A percentile compares a stretch with the other conserved stretches of the same genome.
These are phyloP conservation scores for Metschnikowia santaceciliae DNA, from an alignment of 805 yeast genomes.

Conservation along the genomic window DNA sequence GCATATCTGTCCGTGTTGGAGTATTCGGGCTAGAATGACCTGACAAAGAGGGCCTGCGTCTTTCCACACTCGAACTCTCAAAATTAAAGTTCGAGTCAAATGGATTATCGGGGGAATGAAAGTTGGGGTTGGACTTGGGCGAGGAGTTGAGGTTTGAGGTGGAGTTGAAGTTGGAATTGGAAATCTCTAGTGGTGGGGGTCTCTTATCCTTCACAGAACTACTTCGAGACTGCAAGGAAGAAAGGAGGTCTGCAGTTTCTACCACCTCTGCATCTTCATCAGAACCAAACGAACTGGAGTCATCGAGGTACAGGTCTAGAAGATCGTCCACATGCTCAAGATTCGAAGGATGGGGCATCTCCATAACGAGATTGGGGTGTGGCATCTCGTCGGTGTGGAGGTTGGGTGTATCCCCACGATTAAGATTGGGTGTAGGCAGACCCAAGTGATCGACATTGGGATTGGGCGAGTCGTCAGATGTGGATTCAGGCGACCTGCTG, in stretches of 20 bases:
- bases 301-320: slow-evolving; percentile 40
- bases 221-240: slow-evolving; percentile 1
- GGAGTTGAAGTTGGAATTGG: slow-evolving; percentile 10
- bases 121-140: neutral
- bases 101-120: neutral
- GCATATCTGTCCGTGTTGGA: neutral
- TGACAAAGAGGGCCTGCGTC: neutral
- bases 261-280: slow-evolving; percentile 14
- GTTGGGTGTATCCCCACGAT: too few relatives aligned
- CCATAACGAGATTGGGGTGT: neutral
- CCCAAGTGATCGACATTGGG: neutral
- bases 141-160: too few relatives aligned
- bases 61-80: neutral
- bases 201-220: slow-evolving; percentile 1
- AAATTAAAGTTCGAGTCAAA: neutral
- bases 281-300: slow-evolving; percentile 26
- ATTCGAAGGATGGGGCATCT: slow-evolving; percentile 4
- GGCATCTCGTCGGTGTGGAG: slow-evolving; percentile 3
- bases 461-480: slow-evolving; percentile 2
- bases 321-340: slow-evolving; percentile 41
- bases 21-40: neutral
- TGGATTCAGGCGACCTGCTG: slow-evolving; percentile 13
- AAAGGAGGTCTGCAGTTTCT: slow-evolving; percentile 5
- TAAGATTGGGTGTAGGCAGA: too few relatives aligned
- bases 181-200: slow-evolving; percentile 16